Percentiles rank a stretch among this genome's conserved stretches.
Conservation (phyloP, 2,329 filamentous ascomycete species). For the Beauveria varroae region DNA sequence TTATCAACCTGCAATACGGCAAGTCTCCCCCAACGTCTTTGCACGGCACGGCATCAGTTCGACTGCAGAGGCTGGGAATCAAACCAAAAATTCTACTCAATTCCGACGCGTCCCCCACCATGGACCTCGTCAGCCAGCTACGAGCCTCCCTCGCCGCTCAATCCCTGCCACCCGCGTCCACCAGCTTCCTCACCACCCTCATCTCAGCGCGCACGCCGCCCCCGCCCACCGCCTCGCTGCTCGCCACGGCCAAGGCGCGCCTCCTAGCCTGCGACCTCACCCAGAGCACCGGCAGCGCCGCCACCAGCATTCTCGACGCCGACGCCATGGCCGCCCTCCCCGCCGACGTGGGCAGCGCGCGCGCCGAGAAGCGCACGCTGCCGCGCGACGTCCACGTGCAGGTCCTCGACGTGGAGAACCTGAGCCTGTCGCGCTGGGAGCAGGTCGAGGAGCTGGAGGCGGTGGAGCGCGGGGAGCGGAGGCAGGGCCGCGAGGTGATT, state of each 20-base stretch:
- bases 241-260: slow-evolving; percentile 74
- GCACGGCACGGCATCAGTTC: too few species aligned
- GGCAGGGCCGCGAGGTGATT: slow-evolving; percentile 72
- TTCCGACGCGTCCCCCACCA: slow-evolving; percentile 2
- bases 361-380: slow-evolving; percentile 49
- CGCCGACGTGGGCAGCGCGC: slow-evolving; percentile 41
- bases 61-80: not conserved
- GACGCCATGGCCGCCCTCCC: slow-evolving; percentile 41
- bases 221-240: slow-evolving; percentile 61
- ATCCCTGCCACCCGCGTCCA: slow-evolving; percentile 44
- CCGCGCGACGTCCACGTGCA: slow-evolving; percentile 64
- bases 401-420: slow-evolving; percentile 78
- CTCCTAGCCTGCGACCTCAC: slow-evolving; percentile 68
- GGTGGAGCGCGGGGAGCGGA: slow-evolving; percentile 64
- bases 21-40: too few species aligned
- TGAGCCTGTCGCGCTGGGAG: slow-evolving; percentile 72
- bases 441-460: slow-evolving; percentile 78
- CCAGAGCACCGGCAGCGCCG: too few species aligned
- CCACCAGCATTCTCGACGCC: slow-evolving; percentile 41
- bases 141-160: slow-evolving; percentile 42
- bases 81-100: not conserved
- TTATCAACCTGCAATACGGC: too few species aligned
- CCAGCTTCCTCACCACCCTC: slow-evolving; percentile 57
- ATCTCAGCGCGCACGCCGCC: slow-evolving; percentile 46
- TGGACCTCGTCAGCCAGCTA: slow-evolving; percentile 39